phyloP scores from a whole-genome alignment of 108 stramenopile species.

The Conticribra guillardii region DNA sequence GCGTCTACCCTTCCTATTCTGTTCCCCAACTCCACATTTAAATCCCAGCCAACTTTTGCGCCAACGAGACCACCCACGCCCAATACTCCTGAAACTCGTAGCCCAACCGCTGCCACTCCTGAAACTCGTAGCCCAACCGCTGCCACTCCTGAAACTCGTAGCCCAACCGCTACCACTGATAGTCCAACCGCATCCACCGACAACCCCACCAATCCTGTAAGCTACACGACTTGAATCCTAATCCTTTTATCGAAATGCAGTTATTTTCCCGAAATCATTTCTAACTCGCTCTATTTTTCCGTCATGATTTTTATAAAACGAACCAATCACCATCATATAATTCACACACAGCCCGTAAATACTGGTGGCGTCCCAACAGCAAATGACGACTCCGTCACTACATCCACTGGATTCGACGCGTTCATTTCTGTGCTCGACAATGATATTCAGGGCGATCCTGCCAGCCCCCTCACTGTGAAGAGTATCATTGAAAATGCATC shows the following conservation, averaged over 20 bases:
- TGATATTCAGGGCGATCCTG: conserved; percentile 4
- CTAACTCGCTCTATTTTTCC: neutral
- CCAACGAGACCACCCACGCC: too few species aligned
- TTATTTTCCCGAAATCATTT: neutral
- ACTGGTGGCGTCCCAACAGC: conserved; percentile 4
- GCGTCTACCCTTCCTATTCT: too few species aligned
- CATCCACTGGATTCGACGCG: neutral
- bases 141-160: neutral
- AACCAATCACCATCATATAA: neutral
- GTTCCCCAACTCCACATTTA: too few species aligned
- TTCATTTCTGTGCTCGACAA: conserved; percentile 27
- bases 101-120: neutral
- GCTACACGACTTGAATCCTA: too few species aligned
- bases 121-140: neutral
- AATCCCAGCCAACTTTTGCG: too few species aligned
- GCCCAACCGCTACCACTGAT: neutral
- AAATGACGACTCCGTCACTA: conserved; percentile 7
- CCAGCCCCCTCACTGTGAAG: conserved; percentile 8
- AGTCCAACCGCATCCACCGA: neutral
- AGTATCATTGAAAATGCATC: neutral
- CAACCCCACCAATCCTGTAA: neutral
- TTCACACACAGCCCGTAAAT: neutral
- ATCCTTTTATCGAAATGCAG: too few species aligned
- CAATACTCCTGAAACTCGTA: neutral
- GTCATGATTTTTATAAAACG: neutral